Evolutionary conservation across 2,329 filamentous ascomycete genomes (phyloP).

Genomic region (Calonectria pseudoturangicola): DNA sequence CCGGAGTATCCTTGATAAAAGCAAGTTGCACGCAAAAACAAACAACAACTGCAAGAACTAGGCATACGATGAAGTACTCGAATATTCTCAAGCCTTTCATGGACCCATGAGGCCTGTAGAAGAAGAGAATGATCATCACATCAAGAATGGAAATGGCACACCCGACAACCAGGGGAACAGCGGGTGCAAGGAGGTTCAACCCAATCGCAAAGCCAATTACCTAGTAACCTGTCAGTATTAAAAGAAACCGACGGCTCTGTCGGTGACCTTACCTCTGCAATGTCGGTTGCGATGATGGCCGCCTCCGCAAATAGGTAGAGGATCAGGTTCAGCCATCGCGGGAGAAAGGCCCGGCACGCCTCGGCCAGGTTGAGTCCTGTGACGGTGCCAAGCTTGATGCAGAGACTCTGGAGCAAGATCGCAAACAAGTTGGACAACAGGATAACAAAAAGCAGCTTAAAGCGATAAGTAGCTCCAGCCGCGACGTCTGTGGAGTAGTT

Average conservation of each 20-base stretch:
- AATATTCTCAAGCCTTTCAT: conserved; percentile 78
- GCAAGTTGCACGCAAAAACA: conserved; percentile 83
- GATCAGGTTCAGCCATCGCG: conserved; percentile 77
- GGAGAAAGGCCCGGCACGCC: conserved; percentile 79
- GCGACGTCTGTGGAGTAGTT: conserved; percentile 84
- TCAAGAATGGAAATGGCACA: conserved; percentile 82
- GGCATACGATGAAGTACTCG: conserved; percentile 76
- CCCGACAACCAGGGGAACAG: conserved; percentile 79
- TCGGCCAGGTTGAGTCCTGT: conserved; percentile 80
- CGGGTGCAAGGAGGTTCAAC: conserved; percentile 78
- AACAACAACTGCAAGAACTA: conserved; percentile 81
- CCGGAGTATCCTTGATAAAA: conserved; percentile 72
- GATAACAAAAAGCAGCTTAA: conserved; percentile 80
- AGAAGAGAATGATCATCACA: conserved; percentile 80
- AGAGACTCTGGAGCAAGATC: conserved; percentile 81
- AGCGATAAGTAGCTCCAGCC: conserved; percentile 79
- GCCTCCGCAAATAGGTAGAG: conserved; percentile 79
- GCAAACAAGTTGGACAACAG: conserved; percentile 82
- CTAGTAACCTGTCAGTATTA: conserved; percentile 46
- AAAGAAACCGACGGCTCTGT: background rate
- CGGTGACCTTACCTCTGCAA: conserved; percentile 71
- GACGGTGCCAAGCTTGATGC: conserved; percentile 81
- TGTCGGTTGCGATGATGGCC: conserved; percentile 83
- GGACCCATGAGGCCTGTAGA: conserved; percentile 76
- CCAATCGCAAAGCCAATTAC: conserved; percentile 84